Evolutionary conservation across 805 yeast genomes (phyloP), one percentile per base, ranked within the genome.

Genomic region (Yamadazyma paraphyllophila): DNA sequence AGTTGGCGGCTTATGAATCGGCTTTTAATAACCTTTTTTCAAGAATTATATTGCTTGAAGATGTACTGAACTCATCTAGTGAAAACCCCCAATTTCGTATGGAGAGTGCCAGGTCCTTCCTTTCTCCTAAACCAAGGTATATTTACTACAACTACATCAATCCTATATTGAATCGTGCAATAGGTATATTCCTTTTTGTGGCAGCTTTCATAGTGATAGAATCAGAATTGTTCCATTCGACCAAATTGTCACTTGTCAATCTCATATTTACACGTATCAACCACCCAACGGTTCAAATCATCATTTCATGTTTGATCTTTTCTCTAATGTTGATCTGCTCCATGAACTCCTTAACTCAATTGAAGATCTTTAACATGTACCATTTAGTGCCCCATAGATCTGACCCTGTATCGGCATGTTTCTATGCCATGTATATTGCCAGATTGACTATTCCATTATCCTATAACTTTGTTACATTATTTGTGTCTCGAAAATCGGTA

Each of bases 361-460:
- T 88, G 47, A 80, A 82, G 49, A 67, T 88, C 5, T 88, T 88
- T 71, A 83, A 85, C 58, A 74, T 85, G 61, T 88, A 87, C 60
- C 90, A 85, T 49, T 72, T 88, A 47, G 89, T 85, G 11, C 81
- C 83, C 14, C 76, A 75, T 50, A 76, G 81, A 43, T 83, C 92
- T 0, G 92, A 85, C 58, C 84, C 88, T 0, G 85, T 87, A 0
- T 81, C 88, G 12, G 76, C 85, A 16, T 74, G 88, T 29, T 88
- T 88, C 59, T 88, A 86, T 61, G 81, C 90, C 15, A 84, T 86
- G 56, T 88, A 88, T 56, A 82, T 88, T 14, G 85, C 91, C 42
- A 80, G 96, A 51, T 69, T 88, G 59, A 86, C 96, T 0, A 82
- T 88, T 10, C 96, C 96, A 9, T 69, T 88, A 50, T 81, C 88